These are phyloP conservation scores for Dactylellina drechsleri DNA, from an alignment of 2,329 filamentous ascomycete species.

Conservation along the genomic window DNA sequence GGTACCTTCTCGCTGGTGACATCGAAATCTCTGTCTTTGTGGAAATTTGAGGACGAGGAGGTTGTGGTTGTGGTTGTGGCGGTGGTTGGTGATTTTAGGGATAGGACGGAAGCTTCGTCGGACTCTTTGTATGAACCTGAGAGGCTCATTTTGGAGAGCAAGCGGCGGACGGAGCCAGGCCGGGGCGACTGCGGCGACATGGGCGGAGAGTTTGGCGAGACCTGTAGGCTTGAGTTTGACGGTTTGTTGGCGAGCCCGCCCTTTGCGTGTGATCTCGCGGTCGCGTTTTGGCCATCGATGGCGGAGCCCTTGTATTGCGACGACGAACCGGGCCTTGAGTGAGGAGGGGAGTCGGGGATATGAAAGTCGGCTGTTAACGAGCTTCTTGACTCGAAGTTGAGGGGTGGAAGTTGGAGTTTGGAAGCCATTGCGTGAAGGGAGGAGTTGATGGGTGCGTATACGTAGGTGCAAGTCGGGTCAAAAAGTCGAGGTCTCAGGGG, in stretches of 20 bases:
- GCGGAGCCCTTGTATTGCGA: conserved; percentile 25
- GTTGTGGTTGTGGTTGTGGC: conserved; percentile 18
- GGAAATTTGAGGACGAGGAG: conserved; percentile 22
- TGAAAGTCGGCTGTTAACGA: conserved; percentile 52
- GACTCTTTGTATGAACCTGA: conserved; percentile 53
- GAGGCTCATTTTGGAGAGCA: conserved; percentile 53
- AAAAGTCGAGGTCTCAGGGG: too few relatives aligned
- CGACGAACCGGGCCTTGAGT: conserved; percentile 42
- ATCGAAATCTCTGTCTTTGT: conserved; percentile 38
- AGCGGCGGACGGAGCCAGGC: conserved; percentile 44
- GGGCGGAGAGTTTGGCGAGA: conserved; percentile 51
- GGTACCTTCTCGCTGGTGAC: conserved; percentile 41
- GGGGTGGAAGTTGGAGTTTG: conserved; percentile 52
- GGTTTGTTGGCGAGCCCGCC: conserved; percentile 38
- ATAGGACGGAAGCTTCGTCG: conserved; percentile 49
- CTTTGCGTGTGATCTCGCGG: conserved; percentile 7
- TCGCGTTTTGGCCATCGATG: conserved; percentile 29
- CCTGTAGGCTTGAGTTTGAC: conserved; percentile 43
- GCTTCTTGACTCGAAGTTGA: conserved; percentile 48
- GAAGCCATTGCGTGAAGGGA: conserved; percentile 36
- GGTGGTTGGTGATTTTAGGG: conserved; percentile 43
- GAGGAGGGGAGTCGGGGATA: conserved; percentile 52
- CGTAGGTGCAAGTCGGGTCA: too few relatives aligned
- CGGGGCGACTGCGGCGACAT: conserved; percentile 51
- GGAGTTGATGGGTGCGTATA: not conserved